Base-by-base conservation (phyloP, 768 basidiomycete species). In the Paxillus involutus region DNA sequence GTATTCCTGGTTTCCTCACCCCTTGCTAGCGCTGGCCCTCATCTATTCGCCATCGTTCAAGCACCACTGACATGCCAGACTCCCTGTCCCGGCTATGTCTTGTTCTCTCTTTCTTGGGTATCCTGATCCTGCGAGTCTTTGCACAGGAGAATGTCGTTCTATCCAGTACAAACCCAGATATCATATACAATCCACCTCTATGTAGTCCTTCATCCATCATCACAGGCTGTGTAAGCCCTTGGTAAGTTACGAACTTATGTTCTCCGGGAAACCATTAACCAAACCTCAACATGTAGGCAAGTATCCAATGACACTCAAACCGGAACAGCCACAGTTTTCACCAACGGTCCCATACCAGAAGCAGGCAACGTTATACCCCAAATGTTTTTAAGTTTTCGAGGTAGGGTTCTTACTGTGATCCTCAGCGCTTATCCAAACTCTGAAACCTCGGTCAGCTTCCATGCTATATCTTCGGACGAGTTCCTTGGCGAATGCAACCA, bases 351-450 rank as follows among this genome's bases (percentile, higher is more conserved):
- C 6, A 71, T 72, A 59, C 61, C 73, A 37, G 67, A 66, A 39
- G 68, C 75, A 14, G 73, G 65, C 19, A 66, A 76, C 51, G 73
- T 81, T 37, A 66, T 82, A 53, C 83, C 82, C 2, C 84, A 85
- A 53, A 71, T 84, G 71, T 85, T 84, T 60, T 63, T 85, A 51
- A 72, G 69, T 32, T 82, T 84, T 67, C 73, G 72, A 71, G 83
- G 83, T 82, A 69, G 57, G 30, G 21, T 12, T 44, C 19, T n/a
- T 5, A 19, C 33, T 14, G 2, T 42, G 10, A 14, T 32, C 13
- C 33, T 13, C 47, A n/a, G 17, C 14, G 30, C 11, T 9, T 13
- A 19, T 11, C 42, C 47, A 11, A 37, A 26, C 13, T 35, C 53
- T 66, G 40, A 67, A 19, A 37, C 24, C 16, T 14, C 29, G 0